Evolutionary conservation across 2,329 filamentous ascomycete species (phyloP).

Genomic region (Zymoseptoria brevis): DNA sequence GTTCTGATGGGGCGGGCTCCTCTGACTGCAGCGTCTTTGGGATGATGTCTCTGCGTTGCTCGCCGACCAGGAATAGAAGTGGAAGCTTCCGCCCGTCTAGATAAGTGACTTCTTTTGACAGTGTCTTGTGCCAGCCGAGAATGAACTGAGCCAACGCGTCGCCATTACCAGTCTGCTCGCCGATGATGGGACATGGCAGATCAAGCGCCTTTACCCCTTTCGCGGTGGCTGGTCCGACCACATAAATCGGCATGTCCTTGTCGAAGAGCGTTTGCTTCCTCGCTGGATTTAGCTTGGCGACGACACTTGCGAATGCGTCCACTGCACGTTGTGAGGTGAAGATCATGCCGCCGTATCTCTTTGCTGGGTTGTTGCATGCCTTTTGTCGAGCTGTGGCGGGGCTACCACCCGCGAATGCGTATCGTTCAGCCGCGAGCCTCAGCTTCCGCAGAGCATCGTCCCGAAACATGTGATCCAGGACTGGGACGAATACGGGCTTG

Average conservation of each 20-base stretch:
- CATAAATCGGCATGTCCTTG: slow-evolving; percentile 58
- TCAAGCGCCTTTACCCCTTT: slow-evolving; percentile 56
- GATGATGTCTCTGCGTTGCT: slow-evolving; percentile 83
- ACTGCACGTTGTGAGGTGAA: slow-evolving; percentile 81
- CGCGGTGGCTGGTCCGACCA: slow-evolving; percentile 72
- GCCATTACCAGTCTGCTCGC: slow-evolving; percentile 76
- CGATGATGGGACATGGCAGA: slow-evolving; percentile 55
- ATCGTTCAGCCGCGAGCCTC: slow-evolving; percentile 42
- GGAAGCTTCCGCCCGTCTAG: slow-evolving; percentile 45
- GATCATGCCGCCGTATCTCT: slow-evolving; percentile 64
- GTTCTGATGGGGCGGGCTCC: slow-evolving; percentile 39
- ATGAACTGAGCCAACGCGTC: slow-evolving; percentile 73
- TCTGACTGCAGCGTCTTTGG: slow-evolving; percentile 65
- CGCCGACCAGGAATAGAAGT: slow-evolving; percentile 81
- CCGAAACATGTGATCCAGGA: slow-evolving; percentile 63
- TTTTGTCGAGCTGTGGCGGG: slow-evolving; percentile 21
- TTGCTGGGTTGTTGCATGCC: slow-evolving; percentile 27
- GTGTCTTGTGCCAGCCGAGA: slow-evolving; percentile 60
- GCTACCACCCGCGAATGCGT: slow-evolving; percentile 32
- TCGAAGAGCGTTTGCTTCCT: slow-evolving; percentile 34
- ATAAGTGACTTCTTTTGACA: slow-evolving; percentile 25
- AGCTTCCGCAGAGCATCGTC: slow-evolving; percentile 51
- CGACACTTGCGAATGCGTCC: slow-evolving; percentile 62
- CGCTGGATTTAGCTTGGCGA: slow-evolving; percentile 42
- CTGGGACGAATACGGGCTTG: slow-evolving; percentile 64